Conservation (phyloP, 1,284 basidiomycete genomes). For the Agroathelia rolfsii region DNA sequence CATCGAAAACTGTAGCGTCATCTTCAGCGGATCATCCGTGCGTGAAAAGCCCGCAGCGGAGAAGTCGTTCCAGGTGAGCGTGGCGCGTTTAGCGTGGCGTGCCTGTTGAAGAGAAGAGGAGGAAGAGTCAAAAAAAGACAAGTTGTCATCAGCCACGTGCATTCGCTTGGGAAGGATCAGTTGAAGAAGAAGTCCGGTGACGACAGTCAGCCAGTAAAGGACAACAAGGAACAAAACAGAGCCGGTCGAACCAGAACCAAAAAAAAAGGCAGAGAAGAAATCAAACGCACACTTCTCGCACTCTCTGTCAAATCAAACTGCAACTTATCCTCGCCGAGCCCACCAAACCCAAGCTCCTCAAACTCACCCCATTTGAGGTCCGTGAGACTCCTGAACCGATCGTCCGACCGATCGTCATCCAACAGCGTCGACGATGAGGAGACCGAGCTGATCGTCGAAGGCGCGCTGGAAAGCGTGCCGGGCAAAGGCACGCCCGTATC, state of each 20-base stretch:
- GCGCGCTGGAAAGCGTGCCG: constrained; percentile 7
- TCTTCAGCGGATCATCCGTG: constrained; percentile 58
- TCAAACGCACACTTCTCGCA: constrained; percentile 58
- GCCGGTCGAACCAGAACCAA: too few species aligned
- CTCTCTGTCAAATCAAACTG: constrained; percentile 83
- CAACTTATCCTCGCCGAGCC: constrained; percentile 44
- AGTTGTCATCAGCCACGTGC: too few species aligned
- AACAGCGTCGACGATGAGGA: constrained; percentile 22
- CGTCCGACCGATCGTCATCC: constrained; percentile 32
- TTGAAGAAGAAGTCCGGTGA: too few species aligned
- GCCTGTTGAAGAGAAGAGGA: too few species aligned
- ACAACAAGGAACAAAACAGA: too few species aligned
- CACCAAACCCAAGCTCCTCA: constrained; percentile 69
- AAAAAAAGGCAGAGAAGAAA: constrained; percentile 5
- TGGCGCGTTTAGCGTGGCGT: constrained; percentile 61
- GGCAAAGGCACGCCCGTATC: constrained; percentile 32
- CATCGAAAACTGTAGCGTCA: constrained; percentile 73
- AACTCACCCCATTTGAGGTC: constrained; percentile 87
- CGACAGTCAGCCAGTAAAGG: too few species aligned
- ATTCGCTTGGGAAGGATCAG: too few species aligned
- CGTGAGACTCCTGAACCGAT: constrained; percentile 68
- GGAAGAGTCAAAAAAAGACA: constrained; percentile 8
- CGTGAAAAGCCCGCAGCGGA: constrained; percentile 72
- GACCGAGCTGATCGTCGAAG: constrained; percentile 20
- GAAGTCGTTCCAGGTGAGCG: constrained; percentile 83